Base-by-base conservation (phyloP, 352 stramenopile genomes). In the Pythium volutum region DNA sequence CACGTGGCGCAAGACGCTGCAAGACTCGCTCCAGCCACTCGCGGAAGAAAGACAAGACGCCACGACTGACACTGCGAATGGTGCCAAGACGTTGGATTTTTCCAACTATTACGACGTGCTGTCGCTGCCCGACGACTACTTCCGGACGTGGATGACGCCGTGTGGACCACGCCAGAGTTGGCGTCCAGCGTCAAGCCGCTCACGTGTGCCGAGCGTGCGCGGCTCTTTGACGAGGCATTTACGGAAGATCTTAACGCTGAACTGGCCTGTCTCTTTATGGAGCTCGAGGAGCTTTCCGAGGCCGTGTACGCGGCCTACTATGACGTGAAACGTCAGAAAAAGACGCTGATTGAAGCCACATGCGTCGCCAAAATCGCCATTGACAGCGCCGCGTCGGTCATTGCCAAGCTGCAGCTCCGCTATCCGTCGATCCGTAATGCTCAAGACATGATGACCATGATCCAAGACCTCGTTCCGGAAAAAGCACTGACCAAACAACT, bases 91-190 rank as follows among this genome's bases (percentile, higher is more conserved):
- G 38, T 10, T 43, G 15, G 10, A 43, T 10, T 63, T 56, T 34
- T 29, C 39, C 25, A 64, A 64, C 48, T 64, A 58, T 29, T 57
- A 64, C 29, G 47, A 58, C 15, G 48, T 52, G 8, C 48, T 64
- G 33, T 15, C n/a, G 2, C 15, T 56, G 1, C 46, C 56, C 2
- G 47, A 63, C 26, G 56, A 63, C 46, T 63, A 50, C 12, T 55
- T 63, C n/a, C n/a, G n/a, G n/a, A n/a, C n/a, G n/a, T n/a, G n/a
- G n/a, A n/a, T n/a, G n/a, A n/a, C n/a, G n/a, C n/a, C n/a, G n/a
- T 14, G 34, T 9, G 27, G 48, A 55, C 45, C 26, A 39, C n/a
- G n/a, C n/a, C n/a, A n/a, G n/a, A n/a, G 46, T 26, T 39, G 46
- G 25, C 25, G 46, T 26, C 31, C 2, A 31, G 7, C 6, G 15